These are phyloP conservation scores for Acacia pycnantha DNA, from an alignment of 331 rosid species.

Conservation along the genomic window DNA sequence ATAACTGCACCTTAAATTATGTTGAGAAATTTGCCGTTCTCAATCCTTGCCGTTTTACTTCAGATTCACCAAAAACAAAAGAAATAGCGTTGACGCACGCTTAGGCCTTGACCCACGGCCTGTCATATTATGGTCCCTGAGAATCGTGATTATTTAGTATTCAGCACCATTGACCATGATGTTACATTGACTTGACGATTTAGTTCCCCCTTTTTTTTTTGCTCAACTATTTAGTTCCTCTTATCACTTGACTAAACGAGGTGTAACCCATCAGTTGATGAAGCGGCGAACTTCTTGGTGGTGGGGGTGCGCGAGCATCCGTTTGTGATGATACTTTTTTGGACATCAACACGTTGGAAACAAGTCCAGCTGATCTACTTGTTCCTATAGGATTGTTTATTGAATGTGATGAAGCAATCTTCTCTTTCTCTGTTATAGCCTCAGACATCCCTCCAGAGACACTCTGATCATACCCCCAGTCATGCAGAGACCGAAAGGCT, in stretches of 20 bases:
- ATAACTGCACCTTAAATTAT: background rate
- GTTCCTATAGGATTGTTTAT: conserved; percentile 27
- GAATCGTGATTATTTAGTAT: background rate
- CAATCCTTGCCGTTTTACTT: conserved; percentile 22
- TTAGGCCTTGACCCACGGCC: background rate
- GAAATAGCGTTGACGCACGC: background rate
- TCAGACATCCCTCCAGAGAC: conserved; percentile 30
- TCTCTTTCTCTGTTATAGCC: conserved; percentile 29
- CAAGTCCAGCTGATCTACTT: conserved; percentile 26
- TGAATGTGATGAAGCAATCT: conserved; percentile 33
- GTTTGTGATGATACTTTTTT: conserved; percentile 42
- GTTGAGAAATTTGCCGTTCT: conserved; percentile 21
- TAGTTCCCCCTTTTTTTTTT: conserved; percentile 28
- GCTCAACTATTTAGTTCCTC: conserved; percentile 31
- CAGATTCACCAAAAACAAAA: background rate
- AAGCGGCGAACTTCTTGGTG: conserved; percentile 59
- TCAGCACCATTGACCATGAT: conserved; percentile 26
- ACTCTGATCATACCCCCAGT: conserved; percentile 11
- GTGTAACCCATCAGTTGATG: conserved; percentile 90
- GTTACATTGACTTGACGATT: conserved; percentile 26
- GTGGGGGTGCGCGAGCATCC: conserved; percentile 25
- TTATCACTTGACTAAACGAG: conserved; percentile 69
- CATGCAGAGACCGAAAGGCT: conserved; percentile 29
- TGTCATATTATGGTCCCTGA: conserved; percentile 9
- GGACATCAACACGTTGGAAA: conserved; percentile 32